Evolutionary conservation across 2,329 filamentous ascomycete species (phyloP), one percentile per base, ranked within the genome.

Genomic region (Penicillium vulpinum): DNA sequence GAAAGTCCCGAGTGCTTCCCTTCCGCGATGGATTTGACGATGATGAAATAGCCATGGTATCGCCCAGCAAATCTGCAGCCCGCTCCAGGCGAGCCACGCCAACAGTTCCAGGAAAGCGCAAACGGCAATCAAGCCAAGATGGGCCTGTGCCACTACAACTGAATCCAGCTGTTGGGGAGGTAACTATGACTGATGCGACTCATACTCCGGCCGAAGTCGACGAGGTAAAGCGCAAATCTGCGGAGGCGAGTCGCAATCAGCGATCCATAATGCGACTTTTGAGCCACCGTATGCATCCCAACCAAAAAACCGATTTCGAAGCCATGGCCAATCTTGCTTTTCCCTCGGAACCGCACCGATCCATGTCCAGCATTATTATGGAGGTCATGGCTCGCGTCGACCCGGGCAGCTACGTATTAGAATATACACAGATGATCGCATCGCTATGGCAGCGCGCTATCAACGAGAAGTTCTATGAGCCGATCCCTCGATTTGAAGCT

Each of bases 21-120:
- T 78, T 83, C 35, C 79, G 84, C 16, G 85, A 88, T 73, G 85
- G 85, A 18, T 88, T 88, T 65, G 83, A 87, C 54, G 83, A 88
- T 60, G 80, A 82, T 54, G 83, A 88, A 65, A 78, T 87, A 9
- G 71, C 81, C 54, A 75, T 81, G 59, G 69, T 78, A 1, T 86
- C 84, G 3, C 84, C 84, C 4, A 83, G 79, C 51, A 85, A 81
- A 62, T 76, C 78, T 9, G 70, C 70, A 8, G 63, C 70, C 44
- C 78, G 75, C 61, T 75, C 77, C 6, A 84, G 81, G 67, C 75
- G 80, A 41, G 71, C 72, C 11, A 87, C 84, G 1, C 84, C 85
- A 2, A 82, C 79, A 47, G 79, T 78, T 58, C 77, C 78, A n/a
- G 78, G 77, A 9, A 88, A 87, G 69, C 77, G 85, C 54, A 87